Evolutionary conservation across 2,329 filamentous ascomycete genomes (phyloP).

Genomic region (Talaromyces rugulosus): DNA sequence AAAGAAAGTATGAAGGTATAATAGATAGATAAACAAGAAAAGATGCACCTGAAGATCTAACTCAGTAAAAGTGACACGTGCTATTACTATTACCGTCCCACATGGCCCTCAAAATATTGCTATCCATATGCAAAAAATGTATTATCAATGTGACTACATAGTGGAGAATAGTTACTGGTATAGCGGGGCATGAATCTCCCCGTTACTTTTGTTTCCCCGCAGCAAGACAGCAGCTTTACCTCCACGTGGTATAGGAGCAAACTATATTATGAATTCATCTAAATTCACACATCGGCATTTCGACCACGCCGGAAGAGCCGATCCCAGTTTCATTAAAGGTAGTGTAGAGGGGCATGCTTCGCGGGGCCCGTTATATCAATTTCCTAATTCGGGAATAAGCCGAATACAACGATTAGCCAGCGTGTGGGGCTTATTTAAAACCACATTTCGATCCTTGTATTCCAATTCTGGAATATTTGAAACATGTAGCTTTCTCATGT

Average conservation of each 20-base stretch:
- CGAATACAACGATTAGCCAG: background rate
- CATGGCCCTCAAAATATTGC: background rate
- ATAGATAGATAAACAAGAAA: background rate
- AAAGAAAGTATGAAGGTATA: background rate
- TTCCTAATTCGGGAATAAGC: background rate
- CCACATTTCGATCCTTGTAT: background rate
- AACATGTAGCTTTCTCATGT: background rate
- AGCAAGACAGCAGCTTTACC: background rate
- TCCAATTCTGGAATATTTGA: background rate
- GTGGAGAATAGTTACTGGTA: background rate
- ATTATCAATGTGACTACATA: background rate
- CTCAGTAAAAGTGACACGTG: background rate
- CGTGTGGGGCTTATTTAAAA: slow-evolving; percentile 12
- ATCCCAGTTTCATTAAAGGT: background rate
- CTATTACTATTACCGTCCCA: background rate
- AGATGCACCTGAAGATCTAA: background rate
- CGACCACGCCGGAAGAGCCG: background rate
- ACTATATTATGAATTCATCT: background rate
- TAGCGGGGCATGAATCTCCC: slow-evolving; percentile 4
- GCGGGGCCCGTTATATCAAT: background rate
- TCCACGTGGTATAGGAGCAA: background rate
- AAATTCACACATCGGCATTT: background rate
- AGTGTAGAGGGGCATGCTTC: background rate
- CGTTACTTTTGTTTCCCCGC: slow-evolving; percentile 5
- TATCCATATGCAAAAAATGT: background rate